phyloP scores from a whole-genome alignment of 1,139 yeast species.

The Arxiozyma slooffiae region DNA sequence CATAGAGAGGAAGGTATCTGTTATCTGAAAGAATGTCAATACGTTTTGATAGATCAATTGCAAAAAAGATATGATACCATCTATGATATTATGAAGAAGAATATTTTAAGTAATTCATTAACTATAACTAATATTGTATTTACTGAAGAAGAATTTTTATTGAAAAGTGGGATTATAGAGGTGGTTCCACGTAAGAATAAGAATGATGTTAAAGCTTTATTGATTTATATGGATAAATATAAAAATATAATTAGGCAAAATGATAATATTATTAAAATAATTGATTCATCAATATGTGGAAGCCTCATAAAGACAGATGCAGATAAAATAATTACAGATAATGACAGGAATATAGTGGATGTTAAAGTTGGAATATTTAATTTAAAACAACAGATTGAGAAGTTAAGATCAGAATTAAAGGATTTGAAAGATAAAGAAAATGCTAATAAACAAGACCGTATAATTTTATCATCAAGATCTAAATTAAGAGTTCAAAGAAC shows the following conservation, averaged over 20 bases:
- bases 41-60: slow-evolving; percentile 13
- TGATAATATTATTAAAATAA: slow-evolving; percentile 16
- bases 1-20: slow-evolving; percentile 5
- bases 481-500: slow-evolving; percentile 22
- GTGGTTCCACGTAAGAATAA: neutral
- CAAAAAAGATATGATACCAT: slow-evolving; percentile 11
- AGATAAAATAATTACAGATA: slow-evolving; percentile 22
- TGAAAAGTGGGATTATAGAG: slow-evolving; percentile 9
- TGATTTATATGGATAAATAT: slow-evolving; percentile 17
- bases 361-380: slow-evolving; percentile 21
- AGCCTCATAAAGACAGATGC: slow-evolving; percentile 5
- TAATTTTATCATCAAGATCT: slow-evolving; percentile 10
- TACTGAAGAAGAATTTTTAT: slow-evolving; percentile 15
- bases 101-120: slow-evolving; percentile 14
- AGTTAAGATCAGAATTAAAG: slow-evolving; percentile 12
- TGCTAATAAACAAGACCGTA: slow-evolving; percentile 5
- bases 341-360: slow-evolving; percentile 28
- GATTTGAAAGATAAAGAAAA: slow-evolving; percentile 9
- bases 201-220: slow-evolving; percentile 11
- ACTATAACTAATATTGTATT: slow-evolving; percentile 21
- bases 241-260: slow-evolving; percentile 12
- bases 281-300: slow-evolving; percentile 8
- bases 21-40: slow-evolving; percentile 17
- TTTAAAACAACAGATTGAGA: slow-evolving; percentile 12
- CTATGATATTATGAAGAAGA: slow-evolving; percentile 8